phyloP scores from a whole-genome alignment of 73 alveolate species.

The Tetrahymena thermophila region DNA sequence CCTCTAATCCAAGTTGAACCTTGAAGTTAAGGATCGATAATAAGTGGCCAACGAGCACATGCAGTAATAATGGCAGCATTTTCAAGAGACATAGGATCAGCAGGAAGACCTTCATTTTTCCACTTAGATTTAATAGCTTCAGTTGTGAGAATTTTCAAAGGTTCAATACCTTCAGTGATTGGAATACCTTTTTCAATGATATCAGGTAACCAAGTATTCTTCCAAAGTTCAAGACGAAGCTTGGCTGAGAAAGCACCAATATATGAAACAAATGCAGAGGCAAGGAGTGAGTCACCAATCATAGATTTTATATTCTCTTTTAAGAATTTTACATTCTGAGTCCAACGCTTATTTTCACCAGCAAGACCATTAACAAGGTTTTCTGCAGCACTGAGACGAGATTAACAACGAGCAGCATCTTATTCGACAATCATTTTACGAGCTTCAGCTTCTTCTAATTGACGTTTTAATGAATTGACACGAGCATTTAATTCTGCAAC shows the following conservation, averaged over 20 bases:
- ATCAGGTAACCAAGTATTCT: constrained; percentile 82
- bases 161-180: constrained; percentile 95
- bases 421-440: constrained; percentile 84
- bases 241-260: constrained; percentile 96
- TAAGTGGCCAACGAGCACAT: constrained; percentile 99
- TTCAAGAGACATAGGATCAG: constrained; percentile 98
- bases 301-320: constrained; percentile 84
- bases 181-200: constrained; percentile 88
- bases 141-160: constrained; percentile 89
- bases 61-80: constrained; percentile 95
- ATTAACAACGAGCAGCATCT: constrained; percentile 89
- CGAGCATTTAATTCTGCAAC: constrained; percentile 89
- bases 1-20: constrained; percentile 98
- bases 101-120: constrained; percentile 99
- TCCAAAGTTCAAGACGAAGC: constrained; percentile 92
- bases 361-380: constrained; percentile 95
- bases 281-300: constrained; percentile 96
- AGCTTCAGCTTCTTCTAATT: constrained; percentile 89
- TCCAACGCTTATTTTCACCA: constrained; percentile 97
- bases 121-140: constrained; percentile 96
- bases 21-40: constrained; percentile 99
- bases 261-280: constrained; percentile 99
- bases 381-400: constrained; percentile 90
- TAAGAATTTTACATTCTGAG: constrained; percentile 77
- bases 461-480: constrained; percentile 78